Evolutionary conservation across 345 rosid species (phyloP), one percentile per base, ranked within the genome.

Genomic region (Dimocarpus longan): DNA sequence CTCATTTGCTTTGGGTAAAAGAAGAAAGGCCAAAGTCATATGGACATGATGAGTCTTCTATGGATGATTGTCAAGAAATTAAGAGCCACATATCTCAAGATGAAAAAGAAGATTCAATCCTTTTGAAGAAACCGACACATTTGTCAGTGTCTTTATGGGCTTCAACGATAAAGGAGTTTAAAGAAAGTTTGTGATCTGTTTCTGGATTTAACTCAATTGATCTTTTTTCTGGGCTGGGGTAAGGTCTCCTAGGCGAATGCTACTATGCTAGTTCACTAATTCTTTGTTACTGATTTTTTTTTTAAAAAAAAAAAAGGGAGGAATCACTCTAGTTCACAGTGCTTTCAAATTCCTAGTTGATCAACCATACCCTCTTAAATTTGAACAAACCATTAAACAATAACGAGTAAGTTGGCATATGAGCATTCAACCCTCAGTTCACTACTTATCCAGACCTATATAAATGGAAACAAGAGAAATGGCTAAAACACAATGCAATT

Each of bases 321-420:
- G 57, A 54, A 54, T 16, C n/a, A 7, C 59, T 54, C n/a, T 16
- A 6, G 59, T 16, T 54, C 59, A 54, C 59, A 54, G 57, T 54
- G n/a, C 59, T 52, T 6, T 52, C 57, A 52, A 15, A 52, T 52
- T 16, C 57, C 21, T 10, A 74, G 32, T 24, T 26, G 18, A 40
- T 9, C 7, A 40, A 42, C 16, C 39, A 57, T 4, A 59, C 2
- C 67, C 37, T 18, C 64, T 71, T 54, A 28, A 70, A 37, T 37
- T 37, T 39, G 66, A 48, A 26, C 32, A 73, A 57, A 56, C 19
- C 67, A 59, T 71, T 50, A 71, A 54, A 56, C 24, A 54, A 32
- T 54, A 44, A 32, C 37, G 5, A 6, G 16, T 19, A 56, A 57
- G 26, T 56, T 26, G 6, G 54, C 67, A 42, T 32, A 46, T 16